Evolutionary conservation across 176 grass and related monocot species (phyloP), one percentile per base, ranked within the genome.

Genomic region (Musa schizocarpa): DNA sequence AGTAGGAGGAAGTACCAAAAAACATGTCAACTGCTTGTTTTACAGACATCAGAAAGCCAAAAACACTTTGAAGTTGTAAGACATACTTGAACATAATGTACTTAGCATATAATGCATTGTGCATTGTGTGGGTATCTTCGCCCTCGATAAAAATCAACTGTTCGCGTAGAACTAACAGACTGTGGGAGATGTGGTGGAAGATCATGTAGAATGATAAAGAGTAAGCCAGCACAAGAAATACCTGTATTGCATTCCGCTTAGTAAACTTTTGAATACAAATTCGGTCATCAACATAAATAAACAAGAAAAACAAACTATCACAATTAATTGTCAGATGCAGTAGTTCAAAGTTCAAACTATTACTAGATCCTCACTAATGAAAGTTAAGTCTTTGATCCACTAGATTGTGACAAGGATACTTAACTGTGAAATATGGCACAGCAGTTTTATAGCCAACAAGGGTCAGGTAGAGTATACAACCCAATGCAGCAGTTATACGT

Each of bases 1-100:
- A 74, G 13, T 51, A 8, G n/a, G 52, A 73, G 9, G 11, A 26
- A 25, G 13, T 16, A 57, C 13, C 14, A 2, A 1, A 68, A 68
- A 34, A 68, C 1, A 68, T 13, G 14, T 68, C 1, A 26, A 73
- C 12, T 13, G 52, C 50, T 73, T 12, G 26, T 52, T 65, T 52
- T 51, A 52, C 10, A 50, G 20, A 77, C 9, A 55, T 49, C 54
- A 50, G 13, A 50, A 63, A 14, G 25, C 12, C 65, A 9, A 3
- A 64, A 13, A 76, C 65, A 56, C 7, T 49, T 76, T 4, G 22
- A 9, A 72, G 51, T 22, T 78, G 62, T 14, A 20, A 58, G 27
- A 50, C 84, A 0, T 89, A 98, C 94, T 98, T 98, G 81, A 98
- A 89, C 94, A 98, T 98, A 13, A 75, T 89, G 75, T 93, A 98